Evolutionary conservation across 2,329 filamentous ascomycete species (phyloP), one percentile per base, ranked within the genome.

Genomic region (Fusarium metavorans): DNA sequence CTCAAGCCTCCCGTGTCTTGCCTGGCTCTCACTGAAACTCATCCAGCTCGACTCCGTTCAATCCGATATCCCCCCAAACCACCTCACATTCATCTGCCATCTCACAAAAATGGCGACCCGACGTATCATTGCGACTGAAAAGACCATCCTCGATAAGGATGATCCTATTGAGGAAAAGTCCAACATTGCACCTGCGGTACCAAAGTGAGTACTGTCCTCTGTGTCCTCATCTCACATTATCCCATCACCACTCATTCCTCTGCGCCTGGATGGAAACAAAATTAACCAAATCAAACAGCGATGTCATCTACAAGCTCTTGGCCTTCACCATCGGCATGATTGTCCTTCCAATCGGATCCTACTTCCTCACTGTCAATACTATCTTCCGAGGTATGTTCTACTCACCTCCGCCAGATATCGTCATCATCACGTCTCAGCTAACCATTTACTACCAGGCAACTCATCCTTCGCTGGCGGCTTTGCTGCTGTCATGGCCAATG

Each of bases 251-350:
- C 65, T 37, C 48, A 58, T 45, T 37, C 30, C 60, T 30, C 63
- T 60, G 41, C 48, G 27, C 48, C 62, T 58, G 6, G 30, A 43
- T 57, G 35, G 43, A 50, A 50, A 37, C 11, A 37, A 59, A 35
- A 54, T 67, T 74, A 6, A 73, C 54, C 39, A 65, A 32, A 35
- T 25, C 25, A 39, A 13, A 69, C 65, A 95, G 95, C 67, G 88
- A 93, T 80, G 95, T 98, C 75, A 97, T 99, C 74, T 85, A 92
- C 80, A 99, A 98, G 85, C 91, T 99, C 23, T 88, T 98, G 18
- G 92, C 90, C 73, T 98, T 98, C 85, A 97, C 95, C 0, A 86
- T 95, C 43, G 95, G 95, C 81, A 98, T 99, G 96, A 89, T 98
- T 70, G 89, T 93, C 18, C 84, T 94, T 23, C 97, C 97, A 16